Conservation (phyloP, 192 early-diverging fungal genomes). For the Endogone sp. region DNA sequence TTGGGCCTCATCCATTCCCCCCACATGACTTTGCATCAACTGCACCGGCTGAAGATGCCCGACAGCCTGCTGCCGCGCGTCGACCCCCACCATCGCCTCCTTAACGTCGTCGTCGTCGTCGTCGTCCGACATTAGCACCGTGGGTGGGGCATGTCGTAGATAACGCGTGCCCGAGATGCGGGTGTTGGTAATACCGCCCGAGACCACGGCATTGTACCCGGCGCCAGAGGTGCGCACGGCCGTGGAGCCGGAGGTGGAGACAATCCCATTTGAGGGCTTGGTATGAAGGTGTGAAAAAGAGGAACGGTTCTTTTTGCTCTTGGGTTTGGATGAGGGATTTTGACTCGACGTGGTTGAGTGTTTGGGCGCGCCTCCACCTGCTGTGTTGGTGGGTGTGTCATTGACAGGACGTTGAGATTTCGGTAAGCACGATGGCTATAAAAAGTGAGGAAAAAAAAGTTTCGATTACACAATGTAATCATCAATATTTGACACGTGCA, state of each 20-base stretch:
- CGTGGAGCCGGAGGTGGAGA: neutral
- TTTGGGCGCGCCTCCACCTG: constrained; percentile 1
- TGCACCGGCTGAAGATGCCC: neutral
- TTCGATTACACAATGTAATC: neutral
- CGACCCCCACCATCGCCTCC: constrained; percentile 32
- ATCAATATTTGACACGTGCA: too few species aligned
- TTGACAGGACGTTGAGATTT: constrained; percentile 11
- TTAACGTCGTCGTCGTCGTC: constrained; percentile 40
- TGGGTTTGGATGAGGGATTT: neutral
- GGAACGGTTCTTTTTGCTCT: neutral
- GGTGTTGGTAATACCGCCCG: constrained; percentile 13
- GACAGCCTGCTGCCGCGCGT: constrained; percentile 3
- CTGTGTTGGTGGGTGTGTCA: constrained; percentile 7
- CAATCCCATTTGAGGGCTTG: neutral
- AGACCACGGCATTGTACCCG: constrained; percentile 15
- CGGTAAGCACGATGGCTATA: constrained; percentile 23
- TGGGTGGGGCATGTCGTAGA: constrained; percentile 30
- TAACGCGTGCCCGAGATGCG: constrained; percentile 45
- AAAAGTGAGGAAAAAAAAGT: constrained; percentile 1
- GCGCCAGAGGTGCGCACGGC: constrained; percentile 18
- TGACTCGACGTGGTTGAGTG: neutral
- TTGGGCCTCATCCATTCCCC: constrained; percentile 11
- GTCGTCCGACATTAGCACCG: constrained; percentile 52
- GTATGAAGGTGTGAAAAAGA: neutral
- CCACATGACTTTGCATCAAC: constrained; percentile 18